Conservation (phyloP, 1,284 basidiomycete genomes). For the Puccinia coronata region DNA sequence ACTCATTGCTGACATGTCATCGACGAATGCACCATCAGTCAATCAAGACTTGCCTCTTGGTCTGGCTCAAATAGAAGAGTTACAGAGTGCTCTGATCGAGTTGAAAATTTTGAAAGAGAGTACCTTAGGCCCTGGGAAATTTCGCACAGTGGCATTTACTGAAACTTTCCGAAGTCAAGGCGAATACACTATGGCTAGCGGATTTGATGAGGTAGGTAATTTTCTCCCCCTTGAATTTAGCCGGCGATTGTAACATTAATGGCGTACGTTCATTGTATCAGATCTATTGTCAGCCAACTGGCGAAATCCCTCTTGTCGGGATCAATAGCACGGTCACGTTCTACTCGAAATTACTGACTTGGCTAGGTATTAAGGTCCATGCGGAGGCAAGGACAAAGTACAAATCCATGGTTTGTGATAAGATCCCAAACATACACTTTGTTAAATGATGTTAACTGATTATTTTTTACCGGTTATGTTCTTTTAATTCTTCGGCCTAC, state of each 20-base stretch:
- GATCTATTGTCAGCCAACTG: slow-evolving; percentile 60
- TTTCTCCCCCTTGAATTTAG: neutral
- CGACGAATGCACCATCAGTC: slow-evolving; percentile 58
- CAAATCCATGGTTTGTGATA: slow-evolving; percentile 57
- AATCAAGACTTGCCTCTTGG: slow-evolving; percentile 57
- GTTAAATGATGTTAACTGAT: slow-evolving; percentile 54
- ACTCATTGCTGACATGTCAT: slow-evolving; percentile 61
- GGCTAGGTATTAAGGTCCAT: slow-evolving; percentile 60
- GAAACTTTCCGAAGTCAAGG: slow-evolving; percentile 60
- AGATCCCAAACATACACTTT: slow-evolving; percentile 1
- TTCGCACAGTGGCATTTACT: slow-evolving; percentile 59
- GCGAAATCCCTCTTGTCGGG: slow-evolving; percentile 60
- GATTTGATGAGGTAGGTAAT: slow-evolving; percentile 58
- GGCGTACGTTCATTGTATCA: neutral
- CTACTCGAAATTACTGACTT: slow-evolving; percentile 59
- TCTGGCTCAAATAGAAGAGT: slow-evolving; percentile 61
- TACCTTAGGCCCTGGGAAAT: slow-evolving; percentile 55
- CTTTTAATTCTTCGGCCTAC: neutral
- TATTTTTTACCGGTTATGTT: neutral
- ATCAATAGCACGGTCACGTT: slow-evolving; percentile 57
- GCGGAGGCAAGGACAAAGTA: slow-evolving; percentile 60
- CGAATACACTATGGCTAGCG: slow-evolving; percentile 53
- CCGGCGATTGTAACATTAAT: neutral
- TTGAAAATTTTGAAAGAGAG: slow-evolving; percentile 59
- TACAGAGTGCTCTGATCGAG: slow-evolving; percentile 59